A percentile compares a stretch with the other conserved stretches of the same genome.
phyloP scores from a whole-genome alignment of 2,329 filamentous ascomycete species.

The Phaeoacremonium minimum region DNA sequence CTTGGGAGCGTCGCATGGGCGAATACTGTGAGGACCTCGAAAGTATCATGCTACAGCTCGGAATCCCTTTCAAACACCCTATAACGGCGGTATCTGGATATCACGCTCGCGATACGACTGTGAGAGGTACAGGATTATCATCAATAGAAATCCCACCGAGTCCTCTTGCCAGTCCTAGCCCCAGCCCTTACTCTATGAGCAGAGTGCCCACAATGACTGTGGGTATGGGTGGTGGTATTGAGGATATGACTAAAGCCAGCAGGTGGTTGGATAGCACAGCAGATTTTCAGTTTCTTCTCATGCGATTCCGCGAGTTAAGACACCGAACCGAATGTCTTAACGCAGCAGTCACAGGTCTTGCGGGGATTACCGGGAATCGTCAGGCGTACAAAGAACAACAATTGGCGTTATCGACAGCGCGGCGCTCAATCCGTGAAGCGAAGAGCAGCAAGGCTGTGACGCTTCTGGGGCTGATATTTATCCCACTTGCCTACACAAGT shows the following conservation, averaged over 20 bases:
- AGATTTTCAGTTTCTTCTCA: constrained; percentile 16
- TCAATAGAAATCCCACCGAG: too few relatives aligned
- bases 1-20: constrained; percentile 17
- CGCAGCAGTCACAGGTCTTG: constrained; percentile 16
- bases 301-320: constrained; percentile 14
- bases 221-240: background rate
- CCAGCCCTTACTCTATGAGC: background rate
- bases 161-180: background rate
- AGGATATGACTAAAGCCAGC: background rate
- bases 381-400: constrained; percentile 16
- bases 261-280: constrained; percentile 11
- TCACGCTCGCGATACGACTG: background rate
- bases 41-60: constrained; percentile 17
- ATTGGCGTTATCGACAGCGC: constrained; percentile 7
- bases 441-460: constrained; percentile 17
- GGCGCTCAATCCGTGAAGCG: constrained; percentile 15
- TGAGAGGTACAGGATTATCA: too few relatives aligned
- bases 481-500: constrained; percentile 15
- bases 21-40: constrained; percentile 19
- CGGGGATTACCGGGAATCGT: constrained; percentile 17
- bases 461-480: constrained; percentile 16
- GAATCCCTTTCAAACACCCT: constrained; percentile 13
- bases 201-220: background rate
- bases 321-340: constrained; percentile 15
- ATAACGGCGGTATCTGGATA: background rate